These are phyloP conservation scores for Naganishia vaughanmartiniae DNA, from an alignment of 768 basidiomycete genomes.

Conservation along the genomic window DNA sequence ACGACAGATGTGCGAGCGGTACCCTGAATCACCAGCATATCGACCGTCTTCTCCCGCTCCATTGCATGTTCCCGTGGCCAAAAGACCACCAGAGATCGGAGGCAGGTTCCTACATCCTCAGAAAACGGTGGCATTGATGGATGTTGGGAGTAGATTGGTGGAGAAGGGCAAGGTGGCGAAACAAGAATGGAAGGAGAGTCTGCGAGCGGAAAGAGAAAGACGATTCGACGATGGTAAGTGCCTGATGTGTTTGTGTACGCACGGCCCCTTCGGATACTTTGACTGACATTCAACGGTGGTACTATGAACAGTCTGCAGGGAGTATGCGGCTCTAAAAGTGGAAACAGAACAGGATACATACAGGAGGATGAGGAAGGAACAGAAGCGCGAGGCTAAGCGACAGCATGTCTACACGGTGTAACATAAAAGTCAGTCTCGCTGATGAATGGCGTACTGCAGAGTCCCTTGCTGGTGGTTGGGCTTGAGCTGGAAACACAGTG, in stretches of 20 bases:
- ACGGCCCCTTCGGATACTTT: background rate
- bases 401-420: conserved; percentile 9
- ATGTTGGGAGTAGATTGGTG: conserved; percentile 10
- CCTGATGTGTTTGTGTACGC: no score
- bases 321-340: conserved; percentile 15
- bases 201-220: conserved; percentile 14
- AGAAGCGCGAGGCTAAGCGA: conserved; percentile 11
- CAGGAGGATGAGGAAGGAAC: conserved; percentile 12
- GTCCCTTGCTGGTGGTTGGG: no score
- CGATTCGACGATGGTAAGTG: conserved; percentile 16
- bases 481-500: no score
- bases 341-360: conserved; percentile 14
- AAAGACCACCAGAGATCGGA: background rate
- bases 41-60: background rate
- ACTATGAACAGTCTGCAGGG: conserved; percentile 1
- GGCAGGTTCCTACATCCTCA: background rate
- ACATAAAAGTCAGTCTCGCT: background rate
- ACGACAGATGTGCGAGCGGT: background rate
- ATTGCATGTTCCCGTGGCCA: background rate
- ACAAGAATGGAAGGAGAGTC: conserved; percentile 15
- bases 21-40: background rate
- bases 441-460: no score
- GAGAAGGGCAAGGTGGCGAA: conserved; percentile 16
- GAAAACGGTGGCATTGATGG: conserved; percentile 13
- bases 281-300: no score